phyloP scores from a whole-genome alignment of 1,284 basidiomycete species.

The Coniophora puteana region DNA sequence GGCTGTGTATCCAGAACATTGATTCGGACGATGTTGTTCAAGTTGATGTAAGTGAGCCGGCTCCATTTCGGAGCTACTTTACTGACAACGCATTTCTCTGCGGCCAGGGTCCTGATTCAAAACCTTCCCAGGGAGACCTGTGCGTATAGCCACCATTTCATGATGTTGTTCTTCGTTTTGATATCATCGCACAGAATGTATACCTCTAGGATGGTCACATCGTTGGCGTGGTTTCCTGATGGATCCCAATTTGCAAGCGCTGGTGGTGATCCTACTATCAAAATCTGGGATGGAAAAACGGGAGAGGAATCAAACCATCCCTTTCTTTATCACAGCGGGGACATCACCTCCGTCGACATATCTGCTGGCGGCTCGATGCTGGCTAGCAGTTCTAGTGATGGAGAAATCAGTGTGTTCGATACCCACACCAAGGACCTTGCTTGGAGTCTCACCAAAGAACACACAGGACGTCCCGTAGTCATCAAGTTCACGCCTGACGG shows the following conservation, averaged over 20 bases:
- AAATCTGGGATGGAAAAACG: neutral
- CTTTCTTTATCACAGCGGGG: neutral
- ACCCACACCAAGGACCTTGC: neutral
- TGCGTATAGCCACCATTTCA: too few species aligned
- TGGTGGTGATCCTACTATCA: neutral
- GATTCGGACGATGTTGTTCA: too few species aligned
- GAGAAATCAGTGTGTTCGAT: constrained; percentile 5
- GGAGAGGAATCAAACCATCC: neutral
- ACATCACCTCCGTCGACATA: neutral
- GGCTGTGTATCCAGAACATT: too few species aligned
- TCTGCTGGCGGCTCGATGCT: too few species aligned
- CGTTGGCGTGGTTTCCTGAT: neutral
- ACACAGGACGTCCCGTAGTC: constrained; percentile 10
- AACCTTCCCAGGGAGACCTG: too few species aligned
- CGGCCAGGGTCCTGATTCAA: too few species aligned
- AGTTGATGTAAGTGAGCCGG: too few species aligned
- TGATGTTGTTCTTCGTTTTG: too few species aligned
- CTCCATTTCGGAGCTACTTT: too few species aligned
- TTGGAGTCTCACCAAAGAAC: constrained; percentile 4
- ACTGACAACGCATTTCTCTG: too few species aligned
- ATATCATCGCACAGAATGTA: too few species aligned
- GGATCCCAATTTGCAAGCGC: neutral
- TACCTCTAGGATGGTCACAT: too few species aligned
- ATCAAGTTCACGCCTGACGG: constrained; percentile 20
- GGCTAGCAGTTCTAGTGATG: constrained; percentile 7